Evolutionary conservation across 495 filamentous ascomycete genomes (phyloP).

Genomic region (Hypoxylon cercidicola): DNA sequence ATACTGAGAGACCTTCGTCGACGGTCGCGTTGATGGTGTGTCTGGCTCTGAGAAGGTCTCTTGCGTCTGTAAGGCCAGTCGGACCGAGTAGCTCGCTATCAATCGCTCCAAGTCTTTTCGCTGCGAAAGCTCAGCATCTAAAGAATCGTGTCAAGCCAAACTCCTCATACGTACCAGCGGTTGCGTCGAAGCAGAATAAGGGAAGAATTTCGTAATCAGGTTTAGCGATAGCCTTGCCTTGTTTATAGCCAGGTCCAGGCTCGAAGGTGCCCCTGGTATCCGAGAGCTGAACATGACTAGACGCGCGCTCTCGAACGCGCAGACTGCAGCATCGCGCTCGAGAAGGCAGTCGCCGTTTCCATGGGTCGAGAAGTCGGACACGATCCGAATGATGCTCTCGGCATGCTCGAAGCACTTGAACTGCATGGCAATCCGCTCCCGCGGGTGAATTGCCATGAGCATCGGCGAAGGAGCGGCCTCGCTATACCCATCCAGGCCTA

Average conservation of each 20-base stretch:
- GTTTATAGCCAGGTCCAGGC: constrained; percentile 32
- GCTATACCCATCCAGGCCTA: constrained; percentile 42
- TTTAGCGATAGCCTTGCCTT: constrained; percentile 35
- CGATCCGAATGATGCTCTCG: constrained; percentile 40
- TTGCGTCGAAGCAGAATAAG: constrained; percentile 40
- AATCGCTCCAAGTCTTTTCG: constrained; percentile 37
- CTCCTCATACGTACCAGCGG: constrained; percentile 21
- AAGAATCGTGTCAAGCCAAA: not conserved
- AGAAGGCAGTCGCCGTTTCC: constrained; percentile 24
- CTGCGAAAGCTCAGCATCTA: constrained; percentile 19
- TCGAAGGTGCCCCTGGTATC: constrained; percentile 31
- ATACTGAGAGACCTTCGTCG: constrained; percentile 41
- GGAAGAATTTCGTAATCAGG: constrained; percentile 42
- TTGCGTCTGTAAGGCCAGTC: constrained; percentile 34
- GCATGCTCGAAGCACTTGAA: constrained; percentile 44
- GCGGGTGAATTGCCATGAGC: constrained; percentile 28
- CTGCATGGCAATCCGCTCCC: constrained; percentile 38
- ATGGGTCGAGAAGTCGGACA: constrained; percentile 36
- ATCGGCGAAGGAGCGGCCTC: constrained; percentile 43
- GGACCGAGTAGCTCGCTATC: constrained; percentile 40
- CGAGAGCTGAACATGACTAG: constrained; percentile 43
- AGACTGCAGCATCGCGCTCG: constrained; percentile 43
- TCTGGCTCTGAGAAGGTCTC: constrained; percentile 38
- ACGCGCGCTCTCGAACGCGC: constrained; percentile 43
- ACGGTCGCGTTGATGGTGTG: constrained; percentile 19